Evolutionary conservation across 495 filamentous ascomycete genomes (phyloP).

Genomic region (Xylaria grammica): DNA sequence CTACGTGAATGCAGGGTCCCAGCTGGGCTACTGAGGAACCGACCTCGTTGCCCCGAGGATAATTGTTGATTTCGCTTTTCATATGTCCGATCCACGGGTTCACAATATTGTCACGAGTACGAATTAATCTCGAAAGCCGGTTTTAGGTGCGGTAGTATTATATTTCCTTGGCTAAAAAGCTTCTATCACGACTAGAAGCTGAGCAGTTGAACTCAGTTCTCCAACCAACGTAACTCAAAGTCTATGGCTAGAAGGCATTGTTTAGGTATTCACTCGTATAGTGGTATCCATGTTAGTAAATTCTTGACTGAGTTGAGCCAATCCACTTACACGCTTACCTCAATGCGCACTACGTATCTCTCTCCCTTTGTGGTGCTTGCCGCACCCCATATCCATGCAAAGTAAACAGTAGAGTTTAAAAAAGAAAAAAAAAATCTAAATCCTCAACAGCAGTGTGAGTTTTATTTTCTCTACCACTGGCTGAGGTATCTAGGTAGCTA

Average conservation of each 20-base stretch:
- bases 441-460: too few relatives aligned
- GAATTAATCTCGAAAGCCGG: background rate
- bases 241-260: background rate
- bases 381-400: background rate
- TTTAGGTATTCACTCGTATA: slow-evolving; percentile 7
- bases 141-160: too few relatives aligned
- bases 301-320: background rate
- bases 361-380: background rate
- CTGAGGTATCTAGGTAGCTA: too few relatives aligned
- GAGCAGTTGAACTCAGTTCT: background rate
- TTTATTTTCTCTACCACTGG: too few relatives aligned
- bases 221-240: background rate
- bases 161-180: too few relatives aligned
- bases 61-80: background rate
- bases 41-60: background rate
- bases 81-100: background rate
- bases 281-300: background rate
- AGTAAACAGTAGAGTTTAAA: background rate
- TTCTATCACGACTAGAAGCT: too few relatives aligned
- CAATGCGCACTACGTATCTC: background rate
- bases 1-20: background rate
- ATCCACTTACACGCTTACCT: background rate
- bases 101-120: too few relatives aligned
- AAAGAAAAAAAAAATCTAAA: too few relatives aligned
- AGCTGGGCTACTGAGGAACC: background rate